Conservation (phyloP, 2,329 filamentous ascomycete genomes). For the Epichloe brachyelytri region DNA sequence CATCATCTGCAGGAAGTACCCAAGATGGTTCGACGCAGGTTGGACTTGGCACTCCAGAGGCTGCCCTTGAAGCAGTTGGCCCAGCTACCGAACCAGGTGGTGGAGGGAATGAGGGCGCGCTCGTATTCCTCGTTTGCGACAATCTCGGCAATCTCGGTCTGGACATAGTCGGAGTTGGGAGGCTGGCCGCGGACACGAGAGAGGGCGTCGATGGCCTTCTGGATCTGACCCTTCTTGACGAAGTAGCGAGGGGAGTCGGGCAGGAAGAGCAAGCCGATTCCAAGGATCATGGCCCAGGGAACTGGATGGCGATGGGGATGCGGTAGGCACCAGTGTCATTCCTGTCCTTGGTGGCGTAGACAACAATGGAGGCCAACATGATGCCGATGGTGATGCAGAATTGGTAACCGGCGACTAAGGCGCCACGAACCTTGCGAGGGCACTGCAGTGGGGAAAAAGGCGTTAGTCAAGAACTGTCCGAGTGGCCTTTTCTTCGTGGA, state of each 20-base stretch:
- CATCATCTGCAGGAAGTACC: constrained; percentile 71
- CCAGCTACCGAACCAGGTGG: constrained; percentile 58
- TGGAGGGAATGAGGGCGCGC: constrained; percentile 50
- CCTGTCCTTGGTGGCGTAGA: constrained; percentile 55
- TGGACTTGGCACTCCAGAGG: constrained; percentile 49
- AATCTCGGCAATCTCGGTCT: constrained; percentile 74
- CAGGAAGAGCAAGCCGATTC: constrained; percentile 56
- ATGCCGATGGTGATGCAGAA: constrained; percentile 75
- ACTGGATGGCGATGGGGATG: constrained; percentile 70
- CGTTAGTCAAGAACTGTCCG: neutral
- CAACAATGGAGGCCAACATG: constrained; percentile 59
- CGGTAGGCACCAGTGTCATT: constrained; percentile 57
- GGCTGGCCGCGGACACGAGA: constrained; percentile 62
- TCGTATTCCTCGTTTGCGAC: constrained; percentile 85
- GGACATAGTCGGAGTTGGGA: constrained; percentile 58
- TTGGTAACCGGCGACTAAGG: constrained; percentile 71
- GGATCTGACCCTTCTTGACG: constrained; percentile 63
- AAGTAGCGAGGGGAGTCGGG: constrained; percentile 80
- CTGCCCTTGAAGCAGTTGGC: constrained; percentile 52
- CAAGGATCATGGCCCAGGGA: constrained; percentile 69
- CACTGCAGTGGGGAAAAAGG: constrained; percentile 16
- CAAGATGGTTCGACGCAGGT: constrained; percentile 57
- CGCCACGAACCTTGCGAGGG: constrained; percentile 61
- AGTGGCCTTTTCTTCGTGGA: neutral
- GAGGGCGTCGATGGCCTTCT: constrained; percentile 49